Evolutionary conservation across 1,284 basidiomycete species (phyloP), one percentile per base, ranked within the genome.

Genomic region (Vanrija sp.): DNA sequence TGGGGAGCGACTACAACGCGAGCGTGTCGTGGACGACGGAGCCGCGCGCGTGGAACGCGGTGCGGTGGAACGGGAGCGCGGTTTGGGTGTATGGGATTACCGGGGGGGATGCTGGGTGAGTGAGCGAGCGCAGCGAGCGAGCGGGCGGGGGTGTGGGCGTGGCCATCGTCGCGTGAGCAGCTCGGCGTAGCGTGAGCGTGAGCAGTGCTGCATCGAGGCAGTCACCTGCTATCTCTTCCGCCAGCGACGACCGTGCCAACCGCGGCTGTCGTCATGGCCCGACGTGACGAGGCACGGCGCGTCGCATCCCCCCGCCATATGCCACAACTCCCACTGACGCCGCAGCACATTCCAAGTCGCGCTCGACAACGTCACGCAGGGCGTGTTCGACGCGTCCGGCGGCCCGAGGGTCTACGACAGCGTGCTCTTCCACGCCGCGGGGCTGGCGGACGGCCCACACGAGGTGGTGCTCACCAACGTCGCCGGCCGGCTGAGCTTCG

Each of bases 1-100:
- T 56, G 1, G 43, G 23, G 1, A 45, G 55, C 20, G 48, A 66
- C 53, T 67, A 39, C 37, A 66, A 68, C 48, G 24, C 38, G 3
- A 61, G 61, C 7, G 53, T 69, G 15, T 67, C 68, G 36, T 71
- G 65, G 68, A 71, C 68, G 12, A 60, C 60, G 22, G 47, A 61
- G 37, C 41, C 41, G 10, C 52, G 53, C 24, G 63, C 63, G 5
- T 45, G 51, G 22, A 68, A 49, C 35, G 53, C 61, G 3, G 61
- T 70, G n/a, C 4, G 35, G 2, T 72, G 70, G 45, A 41, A 39
- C 0, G 69, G 68, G 0, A 55, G 56, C 6, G 61, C 62, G 0
- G 59, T 68, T 1, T 69, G 64, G 66, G 65, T 59, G 18, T 68
- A 63, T 43, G 71, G 69, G 2, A 47, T 64, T 3, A 42, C 53